Base-by-base conservation (phyloP, 441 rosid genomes). In the Pelargonium australe region DNA sequence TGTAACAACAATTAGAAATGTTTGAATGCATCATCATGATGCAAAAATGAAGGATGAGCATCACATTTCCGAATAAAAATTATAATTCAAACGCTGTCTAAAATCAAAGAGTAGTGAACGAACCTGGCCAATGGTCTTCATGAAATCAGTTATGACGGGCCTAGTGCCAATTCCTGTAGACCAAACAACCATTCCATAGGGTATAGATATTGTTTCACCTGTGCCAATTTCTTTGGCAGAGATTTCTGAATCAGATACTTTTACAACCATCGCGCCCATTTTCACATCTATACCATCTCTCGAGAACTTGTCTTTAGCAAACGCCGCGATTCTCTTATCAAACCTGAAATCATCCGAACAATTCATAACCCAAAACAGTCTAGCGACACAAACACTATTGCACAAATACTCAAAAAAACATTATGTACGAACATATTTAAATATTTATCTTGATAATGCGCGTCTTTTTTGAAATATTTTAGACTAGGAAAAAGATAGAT, bases 161-260 rank as follows among this genome's bases (percentile, higher is more conserved):
- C 81, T 91, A 65, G 95, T 84, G 73, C 93, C 99, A 77, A 92
- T 88, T 68, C 99, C 98, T 68, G 99, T 95, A 72, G 98, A 95
- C 99, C 99, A 95, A 73, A 95, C 95, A 73, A 84, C 87, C 99
- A 95, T 89, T 60, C 99, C 99, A 71, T 92, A 92, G 17, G 99
- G 98, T 28, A 85, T 73, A 57, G 83, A 68, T 51, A 74, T 76
- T 73, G 84, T 82, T 19, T 89, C 97, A 49, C 77, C 60, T 0
- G 60, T 85, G 64, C 79, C 86, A 70, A 80, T 87, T 65, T 63
- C 88, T 83, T 88, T 95, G 3, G 98, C 85, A 49, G 89, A 85
- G 68, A 95, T 92, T 61, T 90, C 99, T 67, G 86, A 85, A 43
- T 85, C 91, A 66, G 83, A 79, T 67, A 95, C 90, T 72, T 87